Evolutionary conservation across 345 rosid species (phyloP).

Genomic region (Dipteronia sinensis): DNA sequence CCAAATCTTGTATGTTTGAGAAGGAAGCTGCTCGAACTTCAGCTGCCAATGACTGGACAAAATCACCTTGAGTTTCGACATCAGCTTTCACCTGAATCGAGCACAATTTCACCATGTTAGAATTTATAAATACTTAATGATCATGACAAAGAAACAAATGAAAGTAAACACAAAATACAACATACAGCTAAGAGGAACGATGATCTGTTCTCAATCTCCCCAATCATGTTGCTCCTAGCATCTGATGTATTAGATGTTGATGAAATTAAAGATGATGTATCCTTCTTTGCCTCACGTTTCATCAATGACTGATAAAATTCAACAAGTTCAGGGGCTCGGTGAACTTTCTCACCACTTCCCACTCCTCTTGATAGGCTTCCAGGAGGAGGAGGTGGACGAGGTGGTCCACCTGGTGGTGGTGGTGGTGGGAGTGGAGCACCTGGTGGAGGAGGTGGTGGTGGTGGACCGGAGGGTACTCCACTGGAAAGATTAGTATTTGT

Average conservation of each 20-base stretch:
- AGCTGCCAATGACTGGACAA: constrained; percentile 85
- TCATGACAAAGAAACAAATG: constrained; percentile 4
- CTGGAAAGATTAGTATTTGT: constrained; percentile 33
- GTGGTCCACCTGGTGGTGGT: constrained; percentile 52
- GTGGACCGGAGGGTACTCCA: constrained; percentile 55
- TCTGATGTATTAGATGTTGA: constrained; percentile 64
- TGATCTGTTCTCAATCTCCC: constrained; percentile 91
- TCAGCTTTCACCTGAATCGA: constrained; percentile 88
- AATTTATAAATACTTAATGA: constrained; percentile 19
- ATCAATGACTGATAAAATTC: constrained; percentile 93
- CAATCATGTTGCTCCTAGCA: constrained; percentile 95
- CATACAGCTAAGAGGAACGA: constrained; percentile 92
- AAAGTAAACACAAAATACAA: constrained; percentile 23
- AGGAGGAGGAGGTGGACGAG: constrained; percentile 86
- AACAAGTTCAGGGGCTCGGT: constrained; percentile 91
- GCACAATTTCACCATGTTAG: constrained; percentile 14
- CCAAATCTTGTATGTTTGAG: constrained; percentile 67
- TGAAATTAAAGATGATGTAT: constrained; percentile 63
- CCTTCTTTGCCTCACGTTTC: constrained; percentile 97
- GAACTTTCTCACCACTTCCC: constrained; percentile 79
- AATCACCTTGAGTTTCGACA: constrained; percentile 98
- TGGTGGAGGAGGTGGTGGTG: constrained; percentile 57
- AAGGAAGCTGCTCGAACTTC: constrained; percentile 92
- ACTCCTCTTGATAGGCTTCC: constrained; percentile 82
- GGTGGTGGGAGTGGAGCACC: constrained; percentile 47